Base-by-base conservation (phyloP, 2,329 filamentous ascomycete genomes). In the Claviceps maximensis region DNA sequence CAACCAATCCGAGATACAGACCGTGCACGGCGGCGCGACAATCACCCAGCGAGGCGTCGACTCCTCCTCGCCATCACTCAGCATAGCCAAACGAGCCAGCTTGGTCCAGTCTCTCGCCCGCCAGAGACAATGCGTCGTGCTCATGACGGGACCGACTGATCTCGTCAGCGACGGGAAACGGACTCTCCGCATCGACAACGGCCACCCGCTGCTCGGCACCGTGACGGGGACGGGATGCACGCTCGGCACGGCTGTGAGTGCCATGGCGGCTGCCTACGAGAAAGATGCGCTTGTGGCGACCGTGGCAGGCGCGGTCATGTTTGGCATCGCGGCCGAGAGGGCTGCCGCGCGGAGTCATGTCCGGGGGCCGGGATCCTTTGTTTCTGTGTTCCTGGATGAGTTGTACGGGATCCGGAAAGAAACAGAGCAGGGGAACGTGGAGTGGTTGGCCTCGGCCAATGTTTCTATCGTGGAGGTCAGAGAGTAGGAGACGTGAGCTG, bases 171-270 rank as follows among this genome's bases (percentile, higher is more conserved):
- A 95, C 60, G 89, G 89, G 1, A 62, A 65, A 5, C 75, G 79
- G 9, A 86, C 85, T 0, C 74, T 85, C 57, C 75, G 80, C 5
- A 73, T 96, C 23, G 72, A 74, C 23, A 95, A 96, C 64, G 91
- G 91, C 1, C 84, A 95, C 65, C 73, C 76, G 58, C 73, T 82
- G 55, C 75, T 93, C 2, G 83, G 81, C 21, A 70, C 74, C 56
- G 80, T 93, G 52, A 93, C 87, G 0, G 88, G 87, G 2, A 87
- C 83, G 41, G 91, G 91, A 0, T 97, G 91, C 67, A 85, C 87
- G 5, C 75, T 96, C 7, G 91, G 90, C 1, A 93, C 89, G 0
- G 80, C 84, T 1, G 75, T 95, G 49, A 88, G 87, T 21, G 84
- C 87, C 50, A 84, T 86, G 65, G 65, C 91, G 46, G 84, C 87